Evolutionary conservation across 2,329 filamentous ascomycete genomes (phyloP).

Genomic region (Fusarium sp.): DNA sequence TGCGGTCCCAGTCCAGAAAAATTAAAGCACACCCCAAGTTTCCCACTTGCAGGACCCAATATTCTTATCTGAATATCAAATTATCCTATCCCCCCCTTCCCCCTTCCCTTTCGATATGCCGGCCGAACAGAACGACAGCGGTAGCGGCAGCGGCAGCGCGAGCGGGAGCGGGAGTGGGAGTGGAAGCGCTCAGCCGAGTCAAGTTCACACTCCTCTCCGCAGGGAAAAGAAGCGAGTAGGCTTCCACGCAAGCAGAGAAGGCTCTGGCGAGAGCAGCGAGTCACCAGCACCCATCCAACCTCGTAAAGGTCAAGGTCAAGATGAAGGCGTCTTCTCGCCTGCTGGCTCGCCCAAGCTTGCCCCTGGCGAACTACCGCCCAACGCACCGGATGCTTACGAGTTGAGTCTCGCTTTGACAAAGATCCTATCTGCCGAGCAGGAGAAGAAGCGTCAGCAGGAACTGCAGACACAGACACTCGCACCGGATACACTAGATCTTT

Average conservation of each 20-base stretch:
- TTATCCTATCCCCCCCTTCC: too few relatives aligned
- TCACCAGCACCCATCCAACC: slow-evolving; percentile 11
- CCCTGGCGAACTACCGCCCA: slow-evolving; percentile 47
- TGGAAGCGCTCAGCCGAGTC: slow-evolving; percentile 42
- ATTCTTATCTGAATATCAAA: background rate
- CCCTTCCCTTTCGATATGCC: slow-evolving; percentile 28
- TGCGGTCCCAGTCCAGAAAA: slow-evolving; percentile 3
- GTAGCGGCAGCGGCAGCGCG: slow-evolving; percentile 23
- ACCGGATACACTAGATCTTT: slow-evolving; percentile 33
- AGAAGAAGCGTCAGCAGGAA: slow-evolving; percentile 41
- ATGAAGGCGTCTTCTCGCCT: slow-evolving; percentile 46
- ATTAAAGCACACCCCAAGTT: background rate
- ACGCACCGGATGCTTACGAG: slow-evolving; percentile 56
- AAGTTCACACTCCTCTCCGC: slow-evolving; percentile 50
- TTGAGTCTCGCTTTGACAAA: slow-evolving; percentile 55
- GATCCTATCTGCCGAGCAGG: slow-evolving; percentile 53
- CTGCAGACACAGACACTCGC: slow-evolving; percentile 6
- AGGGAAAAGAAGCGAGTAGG: slow-evolving; percentile 59
- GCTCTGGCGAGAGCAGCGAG: slow-evolving; percentile 23
- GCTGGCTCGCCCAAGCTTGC: slow-evolving; percentile 46
- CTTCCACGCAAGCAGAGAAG: slow-evolving; percentile 53
- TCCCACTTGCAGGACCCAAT: slow-evolving; percentile 10
- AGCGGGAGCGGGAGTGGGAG: slow-evolving; percentile 46
- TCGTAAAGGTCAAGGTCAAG: slow-evolving; percentile 27
- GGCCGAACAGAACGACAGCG: slow-evolving; percentile 48